Evolutionary conservation across 2,329 filamentous ascomycete species (phyloP), one percentile per base, ranked within the genome.

Genomic region (Claviceps africana): DNA sequence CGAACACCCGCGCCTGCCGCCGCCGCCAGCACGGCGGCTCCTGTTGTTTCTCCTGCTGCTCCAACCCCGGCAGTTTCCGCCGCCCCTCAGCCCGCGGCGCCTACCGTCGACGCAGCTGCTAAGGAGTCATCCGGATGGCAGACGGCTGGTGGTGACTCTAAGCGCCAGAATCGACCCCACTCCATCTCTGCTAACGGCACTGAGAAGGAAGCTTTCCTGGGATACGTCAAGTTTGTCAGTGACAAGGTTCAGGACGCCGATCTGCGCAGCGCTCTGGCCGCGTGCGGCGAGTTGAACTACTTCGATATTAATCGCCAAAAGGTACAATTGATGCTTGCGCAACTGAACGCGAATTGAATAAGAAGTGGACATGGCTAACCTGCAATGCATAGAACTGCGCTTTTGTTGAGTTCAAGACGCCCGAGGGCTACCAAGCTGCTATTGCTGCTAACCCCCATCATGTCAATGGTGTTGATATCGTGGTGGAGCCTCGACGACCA

Each of bases 151-250:
- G 79, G 82, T 52, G 86, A 95, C 68, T 85, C 85, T 61, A 93
- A 93, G 76, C 83, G 88, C 65, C 87, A 93, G 66, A 84, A 83
- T 62, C 82, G 88, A 57, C 79, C 79, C 50, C 84, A 86, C 67
- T 79, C 82, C 51, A 75, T 81, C 60, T 74, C 81, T 52, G 74
- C 73, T 49, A 67, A 75, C 28, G 68, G 72, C n/a, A 65, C 72
- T 47, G 86, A 90, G 62, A 85, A 88, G 62, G 85, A 91, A 56
- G 81, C 81, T 56, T 83, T 83, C 51, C 79, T 89, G 59, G 93
- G 86, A 21, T 97, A 96, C 69, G 88, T 98, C 69, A 95, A 95
- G 76, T 95, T 91, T 61, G 91, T 97, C 48, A 91, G 83, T 48
- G 89, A 95, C 35, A 90, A 89, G 71, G 83, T 98, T 50, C 79